Evolutionary conservation across 805 yeast genomes (phyloP).

Genomic region (Lachancea lanzarotensis): DNA sequence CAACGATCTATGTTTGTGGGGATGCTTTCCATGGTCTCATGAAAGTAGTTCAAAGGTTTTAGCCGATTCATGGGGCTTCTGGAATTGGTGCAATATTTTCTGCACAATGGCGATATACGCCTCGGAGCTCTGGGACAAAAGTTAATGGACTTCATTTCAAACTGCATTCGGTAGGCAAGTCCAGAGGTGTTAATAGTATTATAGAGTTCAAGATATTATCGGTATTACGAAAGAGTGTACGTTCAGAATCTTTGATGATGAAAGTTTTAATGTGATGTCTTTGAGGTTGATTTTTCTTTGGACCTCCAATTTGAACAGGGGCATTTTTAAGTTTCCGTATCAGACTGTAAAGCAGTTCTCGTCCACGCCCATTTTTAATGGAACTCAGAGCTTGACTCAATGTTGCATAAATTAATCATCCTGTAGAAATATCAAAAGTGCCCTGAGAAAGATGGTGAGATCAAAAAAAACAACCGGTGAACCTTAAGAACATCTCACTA

Average conservation of each 20-base stretch:
- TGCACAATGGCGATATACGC: slow-evolving; percentile 73
- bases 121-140: slow-evolving; percentile 53
- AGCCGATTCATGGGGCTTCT: slow-evolving; percentile 81
- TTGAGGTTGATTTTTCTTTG: neutral
- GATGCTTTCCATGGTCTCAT: slow-evolving; percentile 25
- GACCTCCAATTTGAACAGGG: too few relatives aligned
- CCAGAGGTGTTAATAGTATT: slow-evolving; percentile 3
- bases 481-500: neutral
- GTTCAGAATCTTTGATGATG: neutral
- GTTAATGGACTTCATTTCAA: slow-evolving; percentile 4
- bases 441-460: neutral
- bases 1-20: slow-evolving; percentile 55
- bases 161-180: neutral
- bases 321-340: neutral
- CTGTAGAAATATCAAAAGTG: slow-evolving; percentile 22
- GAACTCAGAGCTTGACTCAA: slow-evolving; percentile 88
- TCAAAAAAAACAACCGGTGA: neutral
- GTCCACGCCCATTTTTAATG: slow-evolving; percentile 43
- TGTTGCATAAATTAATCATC: slow-evolving; percentile 77
- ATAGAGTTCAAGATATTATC: neutral
- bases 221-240: neutral
- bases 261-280: slow-evolving; percentile 1
- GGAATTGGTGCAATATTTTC: slow-evolving; percentile 95
- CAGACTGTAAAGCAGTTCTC: slow-evolving; percentile 55
- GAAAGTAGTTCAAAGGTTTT: slow-evolving; percentile 20